Evolutionary conservation across 202 grass and related monocot species (phyloP).

Genomic region (Elaeis oleifera): DNA sequence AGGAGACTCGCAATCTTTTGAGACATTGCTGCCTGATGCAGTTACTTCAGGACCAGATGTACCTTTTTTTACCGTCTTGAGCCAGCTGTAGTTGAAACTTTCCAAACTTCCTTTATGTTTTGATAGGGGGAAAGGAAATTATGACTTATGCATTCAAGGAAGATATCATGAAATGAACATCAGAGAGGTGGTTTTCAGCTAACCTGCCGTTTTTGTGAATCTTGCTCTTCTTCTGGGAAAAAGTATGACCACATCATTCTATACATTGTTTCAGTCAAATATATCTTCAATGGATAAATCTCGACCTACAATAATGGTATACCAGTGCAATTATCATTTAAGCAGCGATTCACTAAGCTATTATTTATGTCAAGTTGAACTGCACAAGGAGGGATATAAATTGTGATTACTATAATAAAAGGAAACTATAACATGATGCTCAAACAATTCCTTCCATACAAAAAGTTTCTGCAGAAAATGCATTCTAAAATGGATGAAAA

Average conservation of each 20-base stretch:
- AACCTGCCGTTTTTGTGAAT: constrained; percentile 95
- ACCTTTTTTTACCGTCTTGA: constrained; percentile 69
- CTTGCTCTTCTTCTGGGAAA: constrained; percentile 94
- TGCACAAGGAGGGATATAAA: no score
- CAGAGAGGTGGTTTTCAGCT: constrained; percentile 9
- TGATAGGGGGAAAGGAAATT: background rate
- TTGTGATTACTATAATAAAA: no score
- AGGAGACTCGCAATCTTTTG: constrained; percentile 29
- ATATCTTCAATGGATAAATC: constrained; percentile 94
- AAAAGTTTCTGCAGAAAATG: no score
- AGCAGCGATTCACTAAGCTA: no score
- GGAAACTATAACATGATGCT: no score
- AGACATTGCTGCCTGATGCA: constrained; percentile 43
- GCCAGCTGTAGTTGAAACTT: constrained; percentile 85
- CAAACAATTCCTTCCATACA: no score
- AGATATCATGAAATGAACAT: constrained; percentile 1
- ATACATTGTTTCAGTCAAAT: constrained; percentile 98
- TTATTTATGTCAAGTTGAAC: no score
- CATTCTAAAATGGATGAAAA: no score
- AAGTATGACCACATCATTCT: constrained; percentile 99
- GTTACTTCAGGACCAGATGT: constrained; percentile 47
- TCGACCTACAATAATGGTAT: constrained; percentile 59
- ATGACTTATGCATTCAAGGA: constrained; percentile 2
- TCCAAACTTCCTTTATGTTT: constrained; percentile 77
- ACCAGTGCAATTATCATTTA: no score